A percentile compares a stretch with the other conserved stretches of the same genome.
Evolutionary conservation across 2,329 filamentous ascomycete genomes (phyloP).

Genomic region (Coniochaeta pulveracea): DNA sequence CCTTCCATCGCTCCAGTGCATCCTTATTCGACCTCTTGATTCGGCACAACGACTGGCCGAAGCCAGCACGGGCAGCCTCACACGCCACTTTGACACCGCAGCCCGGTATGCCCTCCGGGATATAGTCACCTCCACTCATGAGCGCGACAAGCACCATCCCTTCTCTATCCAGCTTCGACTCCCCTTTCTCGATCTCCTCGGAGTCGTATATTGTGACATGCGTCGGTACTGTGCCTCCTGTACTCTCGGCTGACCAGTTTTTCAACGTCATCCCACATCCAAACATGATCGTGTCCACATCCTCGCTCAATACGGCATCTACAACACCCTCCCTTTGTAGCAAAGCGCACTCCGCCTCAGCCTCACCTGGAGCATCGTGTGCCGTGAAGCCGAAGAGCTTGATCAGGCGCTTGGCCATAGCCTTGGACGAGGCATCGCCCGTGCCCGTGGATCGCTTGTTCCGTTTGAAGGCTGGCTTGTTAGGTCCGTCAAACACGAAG

Average conservation of each 20-base stretch:
- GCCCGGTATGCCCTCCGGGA: conserved; percentile 75
- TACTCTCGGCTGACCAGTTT: conserved; percentile 70
- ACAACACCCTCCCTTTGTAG: conserved; percentile 74
- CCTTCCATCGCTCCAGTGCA: conserved; percentile 59
- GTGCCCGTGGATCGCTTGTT: conserved; percentile 61
- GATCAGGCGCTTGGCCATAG: conserved; percentile 74
- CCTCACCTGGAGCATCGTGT: conserved; percentile 86
- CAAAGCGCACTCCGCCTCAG: conserved; percentile 88
- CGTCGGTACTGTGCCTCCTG: conserved; percentile 58
- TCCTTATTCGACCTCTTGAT: conserved; percentile 47
- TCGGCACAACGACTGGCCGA: conserved; percentile 63
- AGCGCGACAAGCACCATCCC: conserved; percentile 91
- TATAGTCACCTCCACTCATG: conserved; percentile 92
- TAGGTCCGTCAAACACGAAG: conserved; percentile 41
- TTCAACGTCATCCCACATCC: conserved; percentile 69
- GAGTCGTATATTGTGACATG: conserved; percentile 77
- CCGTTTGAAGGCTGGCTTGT: conserved; percentile 64
- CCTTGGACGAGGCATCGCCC: conserved; percentile 55
- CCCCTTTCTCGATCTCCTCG: conserved; percentile 32
- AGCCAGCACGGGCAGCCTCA: conserved; percentile 81
- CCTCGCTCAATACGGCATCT: conserved; percentile 89
- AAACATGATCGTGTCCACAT: conserved; percentile 97
- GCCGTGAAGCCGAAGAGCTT: conserved; percentile 73
- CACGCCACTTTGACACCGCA: conserved; percentile 84
- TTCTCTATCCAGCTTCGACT: conserved; percentile 60